These are phyloP conservation scores for Nicotiana otophora DNA, from an alignment of 257 asterid species.

Conservation along the genomic window DNA sequence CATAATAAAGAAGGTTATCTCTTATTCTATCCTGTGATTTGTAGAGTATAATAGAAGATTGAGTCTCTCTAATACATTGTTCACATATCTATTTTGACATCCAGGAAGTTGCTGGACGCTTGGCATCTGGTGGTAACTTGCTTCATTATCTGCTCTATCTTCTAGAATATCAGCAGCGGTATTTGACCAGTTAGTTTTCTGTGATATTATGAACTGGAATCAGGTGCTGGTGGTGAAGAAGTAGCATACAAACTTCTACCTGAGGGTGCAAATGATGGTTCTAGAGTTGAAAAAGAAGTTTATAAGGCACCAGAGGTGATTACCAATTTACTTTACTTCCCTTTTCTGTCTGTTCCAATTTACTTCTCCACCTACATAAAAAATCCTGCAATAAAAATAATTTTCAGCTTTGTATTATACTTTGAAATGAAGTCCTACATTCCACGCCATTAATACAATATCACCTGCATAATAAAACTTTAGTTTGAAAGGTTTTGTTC, in stretches of 20 bases:
- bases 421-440: too few species aligned
- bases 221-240: slow-evolving; percentile 26
- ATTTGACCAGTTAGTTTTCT: not conserved
- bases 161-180: not conserved
- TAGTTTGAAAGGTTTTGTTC: not conserved
- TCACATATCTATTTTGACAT: not conserved
- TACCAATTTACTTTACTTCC: too few species aligned
- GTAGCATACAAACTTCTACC: slow-evolving; percentile 38
- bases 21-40: not conserved
- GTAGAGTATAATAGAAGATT: not conserved
- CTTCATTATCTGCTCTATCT: not conserved
- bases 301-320: slow-evolving; percentile 30
- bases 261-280: slow-evolving; percentile 23
- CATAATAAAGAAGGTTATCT: slow-evolving; percentile 31
- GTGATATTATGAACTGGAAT: not conserved
- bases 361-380: not conserved
- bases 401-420: not conserved
- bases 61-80: not conserved
- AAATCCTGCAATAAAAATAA: not conserved
- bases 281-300: slow-evolving; percentile 15
- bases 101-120: slow-evolving; percentile 43
- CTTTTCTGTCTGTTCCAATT: not conserved
- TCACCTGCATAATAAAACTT: too few species aligned
- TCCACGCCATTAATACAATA: too few species aligned
- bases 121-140: slow-evolving; percentile 30